These are phyloP conservation scores for Fusarium mundagurra DNA, from an alignment of 2,329 filamentous ascomycete genomes.

Conservation along the genomic window DNA sequence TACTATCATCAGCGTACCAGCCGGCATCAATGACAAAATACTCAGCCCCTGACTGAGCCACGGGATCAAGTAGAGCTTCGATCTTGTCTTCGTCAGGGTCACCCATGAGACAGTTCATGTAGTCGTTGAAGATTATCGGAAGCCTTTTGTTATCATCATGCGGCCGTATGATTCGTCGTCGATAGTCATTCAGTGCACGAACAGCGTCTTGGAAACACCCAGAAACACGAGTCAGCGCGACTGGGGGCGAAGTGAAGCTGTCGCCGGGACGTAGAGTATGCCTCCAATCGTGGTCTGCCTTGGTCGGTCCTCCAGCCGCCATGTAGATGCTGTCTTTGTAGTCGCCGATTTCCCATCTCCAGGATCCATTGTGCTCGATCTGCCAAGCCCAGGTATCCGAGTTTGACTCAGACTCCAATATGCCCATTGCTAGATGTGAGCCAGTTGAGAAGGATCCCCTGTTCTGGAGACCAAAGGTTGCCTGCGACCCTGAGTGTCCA, in stretches of 20 bases:
- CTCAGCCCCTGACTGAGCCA: slow-evolving; percentile 45
- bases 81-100: slow-evolving; percentile 49
- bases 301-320: slow-evolving; percentile 41
- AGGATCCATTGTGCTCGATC: slow-evolving; percentile 49
- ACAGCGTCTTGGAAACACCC: slow-evolving; percentile 38
- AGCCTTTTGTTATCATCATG: slow-evolving; percentile 45
- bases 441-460: slow-evolving; percentile 45
- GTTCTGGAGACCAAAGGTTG: slow-evolving; percentile 35
- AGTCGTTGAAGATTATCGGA: slow-evolving; percentile 51
- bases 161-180: slow-evolving; percentile 42
- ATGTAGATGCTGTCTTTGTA: slow-evolving; percentile 47
- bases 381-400: slow-evolving; percentile 48
- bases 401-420: slow-evolving; percentile 26
- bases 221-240: slow-evolving; percentile 37
- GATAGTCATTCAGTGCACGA: slow-evolving; percentile 44
- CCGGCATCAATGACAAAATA: slow-evolving; percentile 51
- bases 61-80: slow-evolving; percentile 44
- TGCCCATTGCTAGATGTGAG: slow-evolving; percentile 45
- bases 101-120: slow-evolving; percentile 53
- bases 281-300: slow-evolving; percentile 44
- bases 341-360: slow-evolving; percentile 51
- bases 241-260: slow-evolving; percentile 39
- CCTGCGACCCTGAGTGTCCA: background rate
- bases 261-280: slow-evolving; percentile 37
- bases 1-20: slow-evolving; percentile 50